Evolutionary conservation across 2,329 filamentous ascomycete species (phyloP).

Genomic region (Boeremia lycopersici): DNA sequence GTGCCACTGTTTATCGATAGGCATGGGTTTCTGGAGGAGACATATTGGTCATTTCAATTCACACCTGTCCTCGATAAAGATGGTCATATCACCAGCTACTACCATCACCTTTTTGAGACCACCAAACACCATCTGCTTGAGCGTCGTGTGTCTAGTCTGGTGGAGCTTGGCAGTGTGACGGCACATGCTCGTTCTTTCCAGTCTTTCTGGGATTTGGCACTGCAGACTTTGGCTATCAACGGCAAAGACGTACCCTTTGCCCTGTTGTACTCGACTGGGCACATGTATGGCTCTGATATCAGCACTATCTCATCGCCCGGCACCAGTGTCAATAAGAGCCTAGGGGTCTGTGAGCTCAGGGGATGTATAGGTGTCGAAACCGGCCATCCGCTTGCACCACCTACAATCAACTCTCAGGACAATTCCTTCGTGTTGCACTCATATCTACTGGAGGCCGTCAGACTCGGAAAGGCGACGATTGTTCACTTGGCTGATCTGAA

Average conservation of each 20-base stretch:
- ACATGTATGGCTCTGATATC: slow-evolving; percentile 18
- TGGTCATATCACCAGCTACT: slow-evolving; percentile 72
- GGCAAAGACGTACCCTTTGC: slow-evolving; percentile 54
- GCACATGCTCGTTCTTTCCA: slow-evolving; percentile 70
- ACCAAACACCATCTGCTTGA: slow-evolving; percentile 57
- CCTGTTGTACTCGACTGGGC: slow-evolving; percentile 31
- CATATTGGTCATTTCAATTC: slow-evolving; percentile 79
- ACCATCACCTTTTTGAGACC: slow-evolving; percentile 79
- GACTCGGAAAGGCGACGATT: slow-evolving; percentile 34
- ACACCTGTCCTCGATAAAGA: slow-evolving; percentile 73
- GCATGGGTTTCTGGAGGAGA: slow-evolving; percentile 73
- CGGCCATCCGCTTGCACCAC: slow-evolving; percentile 35
- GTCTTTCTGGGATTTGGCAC: slow-evolving; percentile 72
- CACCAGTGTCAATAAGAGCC: slow-evolving; percentile 2
- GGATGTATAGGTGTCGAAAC: slow-evolving; percentile 32
- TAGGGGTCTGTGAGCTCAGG: slow-evolving; percentile 29
- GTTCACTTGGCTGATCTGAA: slow-evolving; percentile 39
- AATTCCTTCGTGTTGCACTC: slow-evolving; percentile 29
- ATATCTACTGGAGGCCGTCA: slow-evolving; percentile 34
- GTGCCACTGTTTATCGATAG: slow-evolving; percentile 73
- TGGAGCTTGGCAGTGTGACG: slow-evolving; percentile 73
- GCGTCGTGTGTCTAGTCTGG: slow-evolving; percentile 53
- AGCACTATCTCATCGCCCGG: slow-evolving; percentile 25
- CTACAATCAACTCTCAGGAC: slow-evolving; percentile 29
- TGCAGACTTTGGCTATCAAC: slow-evolving; percentile 71